phyloP scores from a whole-genome alignment of 495 filamentous ascomycete species.

The Extremus antarcticus region DNA sequence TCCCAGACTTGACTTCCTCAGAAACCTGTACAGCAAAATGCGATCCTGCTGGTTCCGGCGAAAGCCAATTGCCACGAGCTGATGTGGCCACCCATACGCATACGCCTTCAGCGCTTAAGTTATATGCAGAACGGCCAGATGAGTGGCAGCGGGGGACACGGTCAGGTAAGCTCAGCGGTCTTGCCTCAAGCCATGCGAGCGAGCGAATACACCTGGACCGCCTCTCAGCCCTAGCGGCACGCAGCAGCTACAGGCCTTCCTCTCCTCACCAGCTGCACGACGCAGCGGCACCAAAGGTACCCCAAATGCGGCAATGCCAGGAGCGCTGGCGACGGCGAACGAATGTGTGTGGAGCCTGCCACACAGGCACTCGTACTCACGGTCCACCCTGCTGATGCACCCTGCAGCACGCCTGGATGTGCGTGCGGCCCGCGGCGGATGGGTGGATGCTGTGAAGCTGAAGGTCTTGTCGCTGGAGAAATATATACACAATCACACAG shows the following conservation, averaged over 20 bases:
- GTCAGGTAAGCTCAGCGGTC: background rate
- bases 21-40: background rate
- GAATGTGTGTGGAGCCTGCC: background rate
- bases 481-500: too few species aligned
- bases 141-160: slow-evolving; percentile 1
- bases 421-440: background rate
- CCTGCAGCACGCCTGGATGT: background rate
- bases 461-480: too few species aligned
- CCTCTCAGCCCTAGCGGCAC: background rate
- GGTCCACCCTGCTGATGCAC: background rate
- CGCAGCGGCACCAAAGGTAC: background rate
- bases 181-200: background rate
- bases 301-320: background rate
- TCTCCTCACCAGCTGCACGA: background rate
- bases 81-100: background rate
- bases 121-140: background rate
- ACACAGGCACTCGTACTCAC: background rate
- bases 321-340: background rate
- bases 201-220: background rate
- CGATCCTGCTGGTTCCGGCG: background rate
- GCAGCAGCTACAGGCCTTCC: background rate
- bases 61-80: slow-evolving; percentile 7
- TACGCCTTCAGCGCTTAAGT: slow-evolving; percentile 1
- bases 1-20: background rate
- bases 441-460: too few species aligned